Conservation (phyloP, 192 early-diverging fungal species). For the Phlyctochytrium arcticum region DNA sequence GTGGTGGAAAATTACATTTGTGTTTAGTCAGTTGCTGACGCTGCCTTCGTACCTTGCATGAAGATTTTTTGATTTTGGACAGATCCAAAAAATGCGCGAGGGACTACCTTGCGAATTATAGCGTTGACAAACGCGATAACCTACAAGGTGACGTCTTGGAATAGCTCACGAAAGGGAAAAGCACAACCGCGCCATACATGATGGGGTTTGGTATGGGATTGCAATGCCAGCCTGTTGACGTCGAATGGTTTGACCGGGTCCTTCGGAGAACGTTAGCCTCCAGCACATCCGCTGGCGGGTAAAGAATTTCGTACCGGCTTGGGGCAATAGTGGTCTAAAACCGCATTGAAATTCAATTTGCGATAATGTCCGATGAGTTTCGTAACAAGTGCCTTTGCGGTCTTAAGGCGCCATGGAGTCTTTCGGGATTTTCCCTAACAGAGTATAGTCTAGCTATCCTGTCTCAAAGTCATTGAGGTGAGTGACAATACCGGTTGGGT, state of each 20-base stretch:
- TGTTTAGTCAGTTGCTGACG: background rate
- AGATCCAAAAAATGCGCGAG: slow-evolving; percentile 59
- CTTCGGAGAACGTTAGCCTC: no score
- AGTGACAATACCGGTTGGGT: no score
- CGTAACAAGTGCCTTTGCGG: slow-evolving; percentile 7
- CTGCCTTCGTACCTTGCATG: slow-evolving; percentile 49
- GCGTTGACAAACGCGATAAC: slow-evolving; percentile 22
- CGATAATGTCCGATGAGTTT: slow-evolving; percentile 20
- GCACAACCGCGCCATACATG: no score
- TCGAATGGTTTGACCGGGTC: no score
- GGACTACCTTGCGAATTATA: slow-evolving; percentile 41
- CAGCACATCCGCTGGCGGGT: background rate
- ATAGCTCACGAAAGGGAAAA: no score
- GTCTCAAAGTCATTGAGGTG: no score
- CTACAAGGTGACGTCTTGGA: background rate
- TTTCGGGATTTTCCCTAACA: background rate
- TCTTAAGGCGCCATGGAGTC: slow-evolving; percentile 24
- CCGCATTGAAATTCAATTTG: slow-evolving; percentile 25
- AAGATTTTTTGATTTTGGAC: slow-evolving; percentile 49
- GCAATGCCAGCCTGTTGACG: no score
- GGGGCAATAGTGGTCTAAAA: slow-evolving; percentile 31
- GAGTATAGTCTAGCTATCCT: background rate
- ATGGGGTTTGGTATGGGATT: no score
- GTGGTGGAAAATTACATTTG: background rate
- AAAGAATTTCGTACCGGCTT: slow-evolving; percentile 1